A percentile compares a stretch with the other conserved stretches of the same genome.
These are phyloP conservation scores for Mollisiaceae sp. DNA, from an alignment of 2,329 filamentous ascomycete species.

Conservation along the genomic window DNA sequence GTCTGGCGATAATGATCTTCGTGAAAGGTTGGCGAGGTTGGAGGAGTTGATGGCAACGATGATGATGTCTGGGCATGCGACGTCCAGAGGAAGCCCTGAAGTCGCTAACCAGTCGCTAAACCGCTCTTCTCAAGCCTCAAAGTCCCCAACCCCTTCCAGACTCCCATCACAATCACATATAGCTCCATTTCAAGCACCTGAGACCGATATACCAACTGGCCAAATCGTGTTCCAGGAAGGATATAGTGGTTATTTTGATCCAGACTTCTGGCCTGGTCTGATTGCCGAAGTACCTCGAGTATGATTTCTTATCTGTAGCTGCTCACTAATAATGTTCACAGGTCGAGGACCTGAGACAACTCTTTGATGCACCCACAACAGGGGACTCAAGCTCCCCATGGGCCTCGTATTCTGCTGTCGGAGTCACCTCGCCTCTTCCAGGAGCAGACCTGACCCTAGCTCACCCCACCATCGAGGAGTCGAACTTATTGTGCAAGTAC, in stretches of 20 bases:
- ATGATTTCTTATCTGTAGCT: slow-evolving; percentile 1
- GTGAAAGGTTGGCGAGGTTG: slow-evolving; percentile 30
- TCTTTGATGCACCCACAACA: slow-evolving; percentile 22
- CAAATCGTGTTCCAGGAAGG: slow-evolving; percentile 34
- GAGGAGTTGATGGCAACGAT: slow-evolving; percentile 33
- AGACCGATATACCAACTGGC: slow-evolving; percentile 22
- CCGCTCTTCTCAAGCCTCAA: neutral
- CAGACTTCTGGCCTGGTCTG: slow-evolving; percentile 32
- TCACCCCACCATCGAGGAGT: slow-evolving; percentile 31
- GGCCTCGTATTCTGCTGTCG: slow-evolving; percentile 19
- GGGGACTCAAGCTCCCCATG: slow-evolving; percentile 17
- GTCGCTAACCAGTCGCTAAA: slow-evolving; percentile 4
- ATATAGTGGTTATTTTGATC: slow-evolving; percentile 29
- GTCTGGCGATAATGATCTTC: slow-evolving; percentile 26
- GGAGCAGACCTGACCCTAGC: slow-evolving; percentile 9
- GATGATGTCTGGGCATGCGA: slow-evolving; percentile 19
- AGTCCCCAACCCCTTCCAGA: neutral
- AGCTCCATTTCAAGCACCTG: neutral
- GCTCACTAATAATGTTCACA: neutral
- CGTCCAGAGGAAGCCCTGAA: slow-evolving; percentile 3
- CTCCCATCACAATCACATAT: neutral
- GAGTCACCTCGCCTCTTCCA: slow-evolving; percentile 11
- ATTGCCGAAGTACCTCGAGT: slow-evolving; percentile 29
- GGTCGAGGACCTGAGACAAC: slow-evolving; percentile 31
- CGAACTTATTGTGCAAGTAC: slow-evolving; percentile 67